phyloP scores from a whole-genome alignment of 495 filamentous ascomycete genomes.

The Astrothelium macrocarpum region DNA sequence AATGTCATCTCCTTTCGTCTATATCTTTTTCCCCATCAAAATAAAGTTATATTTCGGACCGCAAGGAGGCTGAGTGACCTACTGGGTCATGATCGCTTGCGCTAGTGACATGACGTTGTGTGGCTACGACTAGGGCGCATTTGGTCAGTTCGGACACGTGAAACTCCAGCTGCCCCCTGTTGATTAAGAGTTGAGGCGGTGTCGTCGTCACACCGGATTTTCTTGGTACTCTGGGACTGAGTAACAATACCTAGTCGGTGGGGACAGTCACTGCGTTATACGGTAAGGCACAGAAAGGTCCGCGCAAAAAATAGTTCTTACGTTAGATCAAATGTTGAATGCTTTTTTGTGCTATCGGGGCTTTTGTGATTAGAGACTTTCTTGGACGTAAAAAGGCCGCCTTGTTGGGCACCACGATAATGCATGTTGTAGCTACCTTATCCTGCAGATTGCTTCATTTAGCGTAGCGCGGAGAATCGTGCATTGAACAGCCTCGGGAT shows the following conservation, averaged over 20 bases:
- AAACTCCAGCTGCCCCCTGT: background rate
- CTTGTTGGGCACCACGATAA: constrained; percentile 34
- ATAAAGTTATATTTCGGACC: constrained; percentile 19
- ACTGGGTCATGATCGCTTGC: constrained; percentile 23
- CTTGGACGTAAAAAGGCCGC: constrained; percentile 23
- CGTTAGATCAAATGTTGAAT: constrained; percentile 11
- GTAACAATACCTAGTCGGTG: constrained; percentile 6
- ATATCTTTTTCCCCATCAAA: background rate
- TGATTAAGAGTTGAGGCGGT: constrained; percentile 23
- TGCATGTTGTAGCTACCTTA: constrained; percentile 53
- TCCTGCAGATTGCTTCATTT: constrained; percentile 54
- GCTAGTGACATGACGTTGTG: constrained; percentile 30
- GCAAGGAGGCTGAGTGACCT: constrained; percentile 20
- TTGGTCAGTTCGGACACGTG: constrained; percentile 8
- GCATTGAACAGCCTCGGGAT: constrained; percentile 3
- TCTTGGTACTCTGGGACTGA: constrained; percentile 19
- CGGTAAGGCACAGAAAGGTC: background rate
- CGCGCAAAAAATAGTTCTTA: background rate
- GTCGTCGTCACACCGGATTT: constrained; percentile 27
- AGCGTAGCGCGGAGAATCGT: constrained; percentile 51
- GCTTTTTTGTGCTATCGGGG: constrained; percentile 21
- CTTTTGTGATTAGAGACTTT: constrained; percentile 14
- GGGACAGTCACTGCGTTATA: constrained; percentile 20
- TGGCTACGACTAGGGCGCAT: constrained; percentile 33
- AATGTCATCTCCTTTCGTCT: background rate